Percentiles rank a stretch among this genome's conserved stretches.
These are phyloP conservation scores for Kockiozyma suomiensis DNA, from an alignment of 805 yeast species.

Conservation along the genomic window DNA sequence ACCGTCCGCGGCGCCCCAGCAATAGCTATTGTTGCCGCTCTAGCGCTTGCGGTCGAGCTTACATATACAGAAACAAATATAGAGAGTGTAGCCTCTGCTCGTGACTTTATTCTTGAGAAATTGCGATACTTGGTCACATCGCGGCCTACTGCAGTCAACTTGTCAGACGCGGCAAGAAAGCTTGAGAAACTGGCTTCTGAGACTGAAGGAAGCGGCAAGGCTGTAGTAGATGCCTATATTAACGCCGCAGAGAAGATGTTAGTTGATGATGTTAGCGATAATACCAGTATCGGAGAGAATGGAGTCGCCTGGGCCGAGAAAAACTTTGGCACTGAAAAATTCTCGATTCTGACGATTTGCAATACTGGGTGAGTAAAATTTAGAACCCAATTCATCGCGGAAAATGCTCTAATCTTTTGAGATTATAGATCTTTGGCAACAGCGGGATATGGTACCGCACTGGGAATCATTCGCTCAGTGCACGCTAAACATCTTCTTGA, in stretches of 20 bases:
- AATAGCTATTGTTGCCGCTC: constrained; percentile 90
- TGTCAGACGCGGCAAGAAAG: constrained; percentile 70
- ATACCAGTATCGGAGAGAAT: constrained; percentile 73
- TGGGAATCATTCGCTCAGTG: constrained; percentile 84
- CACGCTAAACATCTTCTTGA: constrained; percentile 54
- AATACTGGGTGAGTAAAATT: constrained; percentile 66
- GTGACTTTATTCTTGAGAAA: constrained; percentile 47
- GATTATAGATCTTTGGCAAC: constrained; percentile 71
- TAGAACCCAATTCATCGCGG: too few relatives aligned
- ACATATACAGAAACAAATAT: neutral
- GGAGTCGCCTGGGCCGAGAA: constrained; percentile 71
- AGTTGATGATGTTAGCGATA: constrained; percentile 77
- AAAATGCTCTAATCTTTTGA: too few relatives aligned
- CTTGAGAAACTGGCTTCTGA: constrained; percentile 46
- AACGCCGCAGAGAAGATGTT: constrained; percentile 54
- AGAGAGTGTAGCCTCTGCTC: constrained; percentile 31
- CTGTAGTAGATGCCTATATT: constrained; percentile 39
- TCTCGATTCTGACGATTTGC: constrained; percentile 87
- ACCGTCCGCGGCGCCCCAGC: constrained; percentile 99
- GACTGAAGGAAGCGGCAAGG: constrained; percentile 29
- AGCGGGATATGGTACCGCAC: constrained; percentile 96
- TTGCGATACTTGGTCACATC: constrained; percentile 71
- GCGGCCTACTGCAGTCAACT: constrained; percentile 95
- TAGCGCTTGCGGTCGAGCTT: constrained; percentile 78
- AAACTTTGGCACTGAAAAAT: constrained; percentile 57